Evolutionary conservation across 164 flowering plant genomes (phyloP), one percentile per base, ranked within the genome.

Genomic region (Aristolochia fimbriata): DNA sequence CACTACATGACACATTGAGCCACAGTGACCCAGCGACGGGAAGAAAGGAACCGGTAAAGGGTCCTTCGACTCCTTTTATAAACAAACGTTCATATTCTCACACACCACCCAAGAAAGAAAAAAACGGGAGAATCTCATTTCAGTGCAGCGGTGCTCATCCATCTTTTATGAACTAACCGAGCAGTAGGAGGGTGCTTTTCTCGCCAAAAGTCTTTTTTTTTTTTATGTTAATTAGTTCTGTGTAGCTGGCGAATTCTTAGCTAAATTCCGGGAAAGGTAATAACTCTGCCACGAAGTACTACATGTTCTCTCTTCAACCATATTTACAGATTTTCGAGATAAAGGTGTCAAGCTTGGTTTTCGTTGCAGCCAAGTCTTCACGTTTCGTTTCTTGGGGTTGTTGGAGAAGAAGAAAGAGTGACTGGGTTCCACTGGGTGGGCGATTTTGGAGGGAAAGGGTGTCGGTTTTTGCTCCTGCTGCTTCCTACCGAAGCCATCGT

Each of bases 51-150:
- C 22, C 12, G 5, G 20, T 22, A 50, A 50, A 50, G 53, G 21
- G 53, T n/a, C 53, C 53, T 50, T 50, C 53, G 6, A n/a, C 21
- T 17, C 20, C 20, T 50, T 17, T 7, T 5, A 50, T 12, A 50
- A 50, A 50, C 22, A 50, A 50, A 50, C 53, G 21, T 50, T 57
- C 43, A 11, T 37, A 19, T 57, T 57, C 59, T 12, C 59, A n/a
- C 47, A 37, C 59, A 57, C 59, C 46, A 33, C 59, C 59, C 47
- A 57, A 37, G 59, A 57, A 57, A 57, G 59, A 13, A 57, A n/a
- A 23, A 1, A 4, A 55, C n/a, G 8, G 1, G 16, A 25, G 58
- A 55, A 30, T 17, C 24, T 31, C 37, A 7, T 24, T 23, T n/a
- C 22, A 49, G 20, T 50, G 22, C 23, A n/a, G n/a, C n/a, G n/a